These are phyloP conservation scores for Colletotrichum magnum DNA, from an alignment of 2,329 filamentous ascomycete genomes.

Conservation along the genomic window DNA sequence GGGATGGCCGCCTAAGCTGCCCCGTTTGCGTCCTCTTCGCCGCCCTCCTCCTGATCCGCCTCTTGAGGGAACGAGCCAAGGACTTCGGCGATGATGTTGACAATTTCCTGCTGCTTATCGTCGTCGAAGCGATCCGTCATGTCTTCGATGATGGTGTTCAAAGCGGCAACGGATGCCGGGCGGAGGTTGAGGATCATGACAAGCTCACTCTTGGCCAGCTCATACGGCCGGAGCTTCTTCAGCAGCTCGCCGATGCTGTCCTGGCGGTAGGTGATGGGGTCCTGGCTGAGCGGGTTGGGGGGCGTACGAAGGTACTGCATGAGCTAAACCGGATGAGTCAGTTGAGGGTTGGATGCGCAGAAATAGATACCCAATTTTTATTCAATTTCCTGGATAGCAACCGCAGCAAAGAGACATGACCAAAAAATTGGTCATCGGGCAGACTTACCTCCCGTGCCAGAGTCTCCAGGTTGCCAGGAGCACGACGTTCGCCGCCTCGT, in stretches of 20 bases:
- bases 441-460: conserved; percentile 74
- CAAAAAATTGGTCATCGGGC: neutral
- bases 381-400: conserved; percentile 6
- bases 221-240: conserved; percentile 67
- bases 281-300: conserved; percentile 70
- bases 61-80: conserved; percentile 64
- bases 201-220: conserved; percentile 77
- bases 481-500: conserved; percentile 57
- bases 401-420: neutral
- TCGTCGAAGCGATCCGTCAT: conserved; percentile 72
- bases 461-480: conserved; percentile 71
- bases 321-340: conserved; percentile 59
- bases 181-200: conserved; percentile 78
- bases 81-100: conserved; percentile 69
- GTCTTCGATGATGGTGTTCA: conserved; percentile 77
- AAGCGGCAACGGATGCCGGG: conserved; percentile 67
- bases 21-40: conserved; percentile 55
- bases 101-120: conserved; percentile 71
- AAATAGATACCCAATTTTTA: conserved; percentile 27
- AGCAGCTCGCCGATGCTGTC: conserved; percentile 68
- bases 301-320: conserved; percentile 70
- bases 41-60: conserved; percentile 49
- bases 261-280: conserved; percentile 67
- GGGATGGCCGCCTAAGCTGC: conserved; percentile 44
- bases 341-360: conserved; percentile 34